Evolutionary conservation across 768 basidiomycete genomes (phyloP).

Genomic region (Russula dissimulans): DNA sequence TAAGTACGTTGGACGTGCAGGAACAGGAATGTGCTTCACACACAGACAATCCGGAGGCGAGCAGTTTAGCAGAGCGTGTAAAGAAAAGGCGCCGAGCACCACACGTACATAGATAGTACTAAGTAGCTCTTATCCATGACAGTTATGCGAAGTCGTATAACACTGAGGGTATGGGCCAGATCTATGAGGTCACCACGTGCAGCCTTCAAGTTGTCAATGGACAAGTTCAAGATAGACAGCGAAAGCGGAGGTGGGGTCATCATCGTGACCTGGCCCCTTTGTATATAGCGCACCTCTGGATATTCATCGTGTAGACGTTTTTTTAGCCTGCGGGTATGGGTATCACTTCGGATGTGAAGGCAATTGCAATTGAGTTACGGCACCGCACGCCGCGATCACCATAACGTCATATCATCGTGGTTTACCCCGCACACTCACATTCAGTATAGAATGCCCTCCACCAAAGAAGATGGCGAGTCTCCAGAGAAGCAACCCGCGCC

Average conservation of each 20-base stretch:
- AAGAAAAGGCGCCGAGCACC: conserved; percentile 8
- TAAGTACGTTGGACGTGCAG: not conserved
- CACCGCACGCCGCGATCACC: not conserved
- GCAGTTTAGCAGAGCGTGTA: conserved; percentile 9
- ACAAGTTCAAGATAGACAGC: no score
- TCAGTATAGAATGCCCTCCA: not conserved
- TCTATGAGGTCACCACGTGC: no score
- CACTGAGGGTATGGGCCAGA: no score
- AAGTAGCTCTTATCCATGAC: no score
- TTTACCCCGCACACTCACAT: not conserved
- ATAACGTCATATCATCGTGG: not conserved
- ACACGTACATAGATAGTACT: no score
- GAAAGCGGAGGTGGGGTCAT: no score
- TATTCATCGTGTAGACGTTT: no score
- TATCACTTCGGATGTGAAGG: not conserved
- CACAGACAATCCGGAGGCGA: not conserved
- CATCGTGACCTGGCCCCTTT: no score
- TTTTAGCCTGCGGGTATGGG: not conserved
- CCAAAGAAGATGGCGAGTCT: not conserved
- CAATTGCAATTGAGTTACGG: not conserved
- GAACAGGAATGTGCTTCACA: not conserved
- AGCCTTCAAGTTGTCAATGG: no score
- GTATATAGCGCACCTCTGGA: no score
- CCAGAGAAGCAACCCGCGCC: not conserved
- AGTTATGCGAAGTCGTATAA: no score